Conservation (phyloP, 352 stramenopile genomes). For the Pythium volutum region DNA sequence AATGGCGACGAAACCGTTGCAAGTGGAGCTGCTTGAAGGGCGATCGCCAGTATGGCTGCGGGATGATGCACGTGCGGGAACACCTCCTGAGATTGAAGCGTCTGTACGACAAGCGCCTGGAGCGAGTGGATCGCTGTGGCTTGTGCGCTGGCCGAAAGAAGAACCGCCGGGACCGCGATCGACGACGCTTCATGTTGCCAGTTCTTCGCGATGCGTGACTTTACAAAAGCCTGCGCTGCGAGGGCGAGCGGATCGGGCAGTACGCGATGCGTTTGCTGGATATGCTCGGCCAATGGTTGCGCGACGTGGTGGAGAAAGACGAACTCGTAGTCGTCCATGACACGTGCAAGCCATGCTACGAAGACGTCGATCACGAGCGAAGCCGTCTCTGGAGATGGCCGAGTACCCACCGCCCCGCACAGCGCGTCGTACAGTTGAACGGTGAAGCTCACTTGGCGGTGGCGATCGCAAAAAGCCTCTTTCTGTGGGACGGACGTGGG, state of each 20-base stretch:
- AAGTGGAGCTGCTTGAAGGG: not conserved
- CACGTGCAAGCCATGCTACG: not conserved
- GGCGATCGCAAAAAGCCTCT: conserved; percentile 13
- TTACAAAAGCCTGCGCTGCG: not conserved
- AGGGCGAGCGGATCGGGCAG: not conserved
- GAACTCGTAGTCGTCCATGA: conserved; percentile 16
- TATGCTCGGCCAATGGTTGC: conserved; percentile 1
- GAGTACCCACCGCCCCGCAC: not conserved
- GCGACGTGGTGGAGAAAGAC: conserved; percentile 16
- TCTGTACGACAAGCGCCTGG: not conserved
- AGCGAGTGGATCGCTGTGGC: not conserved
- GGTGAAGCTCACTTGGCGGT: conserved; percentile 8
- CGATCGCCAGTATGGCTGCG: not conserved
- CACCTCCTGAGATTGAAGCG: not conserved
- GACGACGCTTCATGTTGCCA: not conserved
- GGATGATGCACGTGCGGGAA: conserved; percentile 9
- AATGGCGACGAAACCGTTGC: conserved; percentile 4
- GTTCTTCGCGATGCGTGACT: not conserved
- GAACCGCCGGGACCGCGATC: conserved; percentile 6
- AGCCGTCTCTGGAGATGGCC: not conserved
- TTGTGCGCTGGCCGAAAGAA: conserved; percentile 4
- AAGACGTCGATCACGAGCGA: conserved; percentile 2
- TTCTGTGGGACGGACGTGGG: conserved; percentile 2
- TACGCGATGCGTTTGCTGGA: conserved; percentile 4
- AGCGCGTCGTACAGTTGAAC: not conserved